Evolutionary conservation across 2,329 filamentous ascomycete species (phyloP).

Genomic region (Tolypocladium tundrense): DNA sequence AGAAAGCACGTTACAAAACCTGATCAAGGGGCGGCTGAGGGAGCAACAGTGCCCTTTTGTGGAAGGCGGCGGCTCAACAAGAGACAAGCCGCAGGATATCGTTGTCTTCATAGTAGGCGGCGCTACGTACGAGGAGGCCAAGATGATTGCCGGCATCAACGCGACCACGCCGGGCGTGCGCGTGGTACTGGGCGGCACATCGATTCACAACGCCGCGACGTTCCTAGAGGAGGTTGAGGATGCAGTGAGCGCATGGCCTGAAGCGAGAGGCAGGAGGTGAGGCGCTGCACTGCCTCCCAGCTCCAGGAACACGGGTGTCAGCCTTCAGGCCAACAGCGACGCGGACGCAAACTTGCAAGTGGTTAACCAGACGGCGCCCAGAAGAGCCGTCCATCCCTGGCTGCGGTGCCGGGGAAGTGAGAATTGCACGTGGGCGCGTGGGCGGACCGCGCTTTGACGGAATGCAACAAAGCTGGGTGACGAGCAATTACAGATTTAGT

Average conservation of each 20-base stretch:
- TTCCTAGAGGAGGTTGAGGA: slow-evolving; percentile 92
- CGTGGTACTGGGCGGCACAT: slow-evolving; percentile 81
- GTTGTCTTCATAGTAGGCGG: slow-evolving; percentile 92
- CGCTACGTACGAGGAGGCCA: slow-evolving; percentile 92
- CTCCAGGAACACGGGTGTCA: not conserved
- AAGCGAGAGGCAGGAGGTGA: slow-evolving; percentile 30
- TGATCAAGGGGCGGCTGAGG: slow-evolving; percentile 83
- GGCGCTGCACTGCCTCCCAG: not conserved
- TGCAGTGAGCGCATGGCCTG: slow-evolving; percentile 78
- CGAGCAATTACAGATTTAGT: not conserved
- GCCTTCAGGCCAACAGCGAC: not conserved
- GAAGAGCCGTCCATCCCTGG: not conserved
- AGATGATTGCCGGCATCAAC: slow-evolving; percentile 91
- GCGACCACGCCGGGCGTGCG: slow-evolving; percentile 79
- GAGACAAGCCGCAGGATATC: slow-evolving; percentile 94
- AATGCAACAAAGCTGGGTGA: not conserved
- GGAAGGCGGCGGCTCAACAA: slow-evolving; percentile 74
- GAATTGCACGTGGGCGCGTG: not conserved
- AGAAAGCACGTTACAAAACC: slow-evolving; percentile 77
- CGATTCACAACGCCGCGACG: slow-evolving; percentile 74
- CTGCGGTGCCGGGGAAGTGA: not conserved
- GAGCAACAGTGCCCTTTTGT: slow-evolving; percentile 90
- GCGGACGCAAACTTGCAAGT: not conserved
- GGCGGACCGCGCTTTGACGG: not conserved
- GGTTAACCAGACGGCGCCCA: not conserved